Conservation (phyloP, 208 protist genomes). For the Angomonas ambiguus region DNA sequence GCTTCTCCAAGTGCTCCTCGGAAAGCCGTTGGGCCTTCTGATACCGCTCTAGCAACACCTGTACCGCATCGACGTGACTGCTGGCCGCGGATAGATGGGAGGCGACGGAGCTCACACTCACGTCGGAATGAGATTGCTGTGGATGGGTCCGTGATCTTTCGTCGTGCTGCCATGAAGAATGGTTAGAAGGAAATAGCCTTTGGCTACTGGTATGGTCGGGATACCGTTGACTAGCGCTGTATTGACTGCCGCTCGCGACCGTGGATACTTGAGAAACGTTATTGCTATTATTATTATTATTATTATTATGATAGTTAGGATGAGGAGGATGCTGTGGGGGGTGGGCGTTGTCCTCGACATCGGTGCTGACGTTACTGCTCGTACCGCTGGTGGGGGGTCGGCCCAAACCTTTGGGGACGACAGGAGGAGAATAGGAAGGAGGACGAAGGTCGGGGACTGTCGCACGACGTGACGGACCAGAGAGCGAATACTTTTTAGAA, state of each 20-base stretch:
- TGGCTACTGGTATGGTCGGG: background rate
- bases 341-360: background rate
- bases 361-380: conserved; percentile 2
- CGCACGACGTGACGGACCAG: too few relatives aligned
- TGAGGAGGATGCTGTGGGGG: background rate
- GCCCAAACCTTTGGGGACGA: too few relatives aligned
- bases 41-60: background rate
- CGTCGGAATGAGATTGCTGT: background rate
- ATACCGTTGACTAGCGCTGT: background rate
- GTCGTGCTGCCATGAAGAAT: background rate
- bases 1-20: background rate
- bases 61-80: background rate
- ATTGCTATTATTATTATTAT: background rate
- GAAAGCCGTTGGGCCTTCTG: background rate
- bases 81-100: background rate
- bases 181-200: background rate
- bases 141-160: background rate
- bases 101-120: background rate
- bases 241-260: background rate
- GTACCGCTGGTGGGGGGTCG: background rate
- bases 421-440: too few relatives aligned
- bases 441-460: too few relatives aligned
- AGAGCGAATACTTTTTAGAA: too few relatives aligned
- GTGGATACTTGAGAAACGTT: background rate
- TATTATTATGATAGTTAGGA: background rate